phyloP scores from a whole-genome alignment of 1,284 basidiomycete genomes.

The Ceratobasidium sp. region DNA sequence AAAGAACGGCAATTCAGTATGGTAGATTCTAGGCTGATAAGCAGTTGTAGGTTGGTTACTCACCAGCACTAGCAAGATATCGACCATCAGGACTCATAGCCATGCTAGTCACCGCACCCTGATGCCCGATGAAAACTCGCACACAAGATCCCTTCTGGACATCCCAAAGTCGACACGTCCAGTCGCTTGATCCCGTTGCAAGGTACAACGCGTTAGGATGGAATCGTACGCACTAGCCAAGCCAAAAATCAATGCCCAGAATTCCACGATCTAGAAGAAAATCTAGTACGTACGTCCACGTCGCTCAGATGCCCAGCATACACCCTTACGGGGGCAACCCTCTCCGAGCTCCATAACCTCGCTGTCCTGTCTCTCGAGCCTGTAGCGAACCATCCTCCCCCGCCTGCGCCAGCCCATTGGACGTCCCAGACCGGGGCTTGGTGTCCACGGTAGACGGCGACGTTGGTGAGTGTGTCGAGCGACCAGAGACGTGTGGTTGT shows the following conservation, averaged over 20 bases:
- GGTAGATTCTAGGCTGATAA: constrained; percentile 7
- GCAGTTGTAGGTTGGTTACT: constrained; percentile 48
- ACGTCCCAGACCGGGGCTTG: constrained; percentile 99
- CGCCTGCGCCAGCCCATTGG: constrained; percentile 95
- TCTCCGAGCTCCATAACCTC: constrained; percentile 94
- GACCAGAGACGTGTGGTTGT: constrained; percentile 94
- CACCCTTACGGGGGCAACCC: constrained; percentile 86
- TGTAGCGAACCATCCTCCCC: constrained; percentile 91
- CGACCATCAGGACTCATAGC: constrained; percentile 94
- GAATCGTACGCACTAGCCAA: constrained; percentile 85
- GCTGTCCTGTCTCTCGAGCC: constrained; percentile 95
- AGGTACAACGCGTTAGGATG: constrained; percentile 98
- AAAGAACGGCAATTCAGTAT: constrained; percentile 39
- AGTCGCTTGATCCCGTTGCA: constrained; percentile 95
- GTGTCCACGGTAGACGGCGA: constrained; percentile 95
- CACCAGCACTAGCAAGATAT: constrained; percentile 91
- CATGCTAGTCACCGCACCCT: constrained; percentile 87
- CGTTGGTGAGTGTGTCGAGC: constrained; percentile 91
- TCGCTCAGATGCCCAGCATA: constrained; percentile 98
- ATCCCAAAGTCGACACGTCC: constrained; percentile 97
- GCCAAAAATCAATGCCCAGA: not conserved
- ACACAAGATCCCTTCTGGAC: constrained; percentile 96
- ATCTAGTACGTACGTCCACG: constrained; percentile 83
- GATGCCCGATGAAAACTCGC: constrained; percentile 95
- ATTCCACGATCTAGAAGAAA: constrained; percentile 10